Base-by-base conservation (phyloP, 2,329 filamentous ascomycete species). In the Helotiales sp. region DNA sequence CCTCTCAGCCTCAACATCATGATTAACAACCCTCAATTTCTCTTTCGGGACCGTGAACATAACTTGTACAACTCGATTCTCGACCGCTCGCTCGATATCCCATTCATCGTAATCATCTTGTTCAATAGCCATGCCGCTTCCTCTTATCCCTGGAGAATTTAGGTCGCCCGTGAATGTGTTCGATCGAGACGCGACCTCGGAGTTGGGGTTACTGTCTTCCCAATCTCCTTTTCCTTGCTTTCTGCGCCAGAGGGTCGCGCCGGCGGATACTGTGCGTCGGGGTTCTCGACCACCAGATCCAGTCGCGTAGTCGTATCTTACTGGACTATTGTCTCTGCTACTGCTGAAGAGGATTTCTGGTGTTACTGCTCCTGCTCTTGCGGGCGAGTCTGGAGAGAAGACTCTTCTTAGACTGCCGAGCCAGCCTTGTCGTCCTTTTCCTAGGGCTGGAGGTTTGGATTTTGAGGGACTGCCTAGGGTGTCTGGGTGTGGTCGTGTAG, bases 31-130 rank as follows among this genome's bases (percentile, higher is more conserved):
- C 25, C 93, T 79, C 62, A 98, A 75, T 66, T 86, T 85, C 73
- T 93, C 89, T 72, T 88, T 91, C 2, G 95, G 93, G 59, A 97
- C 91, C 0, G 93, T 97, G 73, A 96, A 98, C 84, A 96, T 95
- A 69, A 91, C 83, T 72, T 93, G 89, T 60, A 93, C 89, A 8
- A 90, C 78, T 22, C 88, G 76, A 58, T 82, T 82, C 74, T 91
- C 86, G 1, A 88, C 83, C 2, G 89, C 88, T 55, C 81, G 79
- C 71, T 93, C 89, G 36, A 93, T 84, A 66, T 92, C 89, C 89
- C 89, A 90, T 54, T 91, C 88, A 30, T 77, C 75, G 33, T 69
- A 68, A 47, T 66, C 69, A 29, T 66, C 65, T 47, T 73, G 71
- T 29, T 70, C 71, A 67, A 54, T 70, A 66, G 71, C 52, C 69